Evolutionary conservation across 345 rosid genomes (phyloP).

Genomic region (Camelina laxa): DNA sequence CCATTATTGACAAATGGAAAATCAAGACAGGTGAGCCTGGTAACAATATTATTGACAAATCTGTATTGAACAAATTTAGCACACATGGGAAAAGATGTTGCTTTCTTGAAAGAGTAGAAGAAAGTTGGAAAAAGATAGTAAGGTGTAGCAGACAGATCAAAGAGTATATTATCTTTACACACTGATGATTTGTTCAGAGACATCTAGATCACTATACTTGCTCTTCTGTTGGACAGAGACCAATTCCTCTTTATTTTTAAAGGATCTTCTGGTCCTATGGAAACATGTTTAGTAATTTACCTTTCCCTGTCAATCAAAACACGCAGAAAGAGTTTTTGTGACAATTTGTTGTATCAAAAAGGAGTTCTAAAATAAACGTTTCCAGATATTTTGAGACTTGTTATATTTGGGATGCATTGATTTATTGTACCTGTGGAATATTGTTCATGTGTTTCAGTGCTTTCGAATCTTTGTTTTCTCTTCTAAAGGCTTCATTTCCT

Average conservation of each 20-base stretch:
- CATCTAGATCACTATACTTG: neutral
- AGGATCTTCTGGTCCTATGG: neutral
- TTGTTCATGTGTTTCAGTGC: conserved; percentile 3
- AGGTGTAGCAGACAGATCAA: neutral
- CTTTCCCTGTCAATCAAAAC: neutral
- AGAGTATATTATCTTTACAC: neutral
- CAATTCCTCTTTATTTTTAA: neutral
- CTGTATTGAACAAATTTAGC: neutral
- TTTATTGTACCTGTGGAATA: conserved; percentile 10
- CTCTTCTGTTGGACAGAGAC: neutral
- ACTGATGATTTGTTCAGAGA: neutral
- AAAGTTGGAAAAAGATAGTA: neutral
- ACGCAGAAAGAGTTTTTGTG: neutral
- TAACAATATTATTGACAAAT: neutral
- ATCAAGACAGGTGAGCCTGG: too few species aligned
- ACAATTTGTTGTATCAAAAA: neutral
- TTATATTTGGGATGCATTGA: neutral
- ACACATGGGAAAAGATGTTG: neutral
- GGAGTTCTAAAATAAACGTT: neutral
- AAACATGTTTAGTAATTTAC: neutral
- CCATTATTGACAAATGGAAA: too few species aligned
- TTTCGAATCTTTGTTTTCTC: conserved; percentile 20
- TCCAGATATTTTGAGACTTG: neutral
- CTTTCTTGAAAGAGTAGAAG: neutral
- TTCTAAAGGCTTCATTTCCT: conserved; percentile 12